Evolutionary conservation across 495 filamentous ascomycete genomes (phyloP), one percentile per base, ranked within the genome.

Genomic region (Hapsidospora chrysogenum): DNA sequence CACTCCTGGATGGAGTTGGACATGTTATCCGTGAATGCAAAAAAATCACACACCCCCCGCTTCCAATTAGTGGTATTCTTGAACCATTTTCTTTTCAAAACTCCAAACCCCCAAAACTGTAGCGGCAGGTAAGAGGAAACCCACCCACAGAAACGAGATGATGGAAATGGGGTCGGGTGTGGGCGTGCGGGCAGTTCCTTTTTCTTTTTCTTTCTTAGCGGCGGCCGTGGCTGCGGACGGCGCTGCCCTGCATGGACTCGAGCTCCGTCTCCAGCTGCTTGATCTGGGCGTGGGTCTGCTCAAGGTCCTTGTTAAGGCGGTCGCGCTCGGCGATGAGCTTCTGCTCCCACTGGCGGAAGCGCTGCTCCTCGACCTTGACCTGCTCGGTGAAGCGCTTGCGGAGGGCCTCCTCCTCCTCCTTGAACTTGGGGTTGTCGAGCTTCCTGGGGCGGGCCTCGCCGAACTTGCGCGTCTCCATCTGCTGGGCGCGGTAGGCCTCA

Each of bases 381-480:
- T 97, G 92, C 66, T 97, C 89, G 43, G 89, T 97, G 66, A 97
- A 97, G 42, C 89, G 74, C 79, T 97, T 97, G 56, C 89, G 76
- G 45, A 97, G 70, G 43, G 77, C 82, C 70, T 97, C 89, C 51
- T 97, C 89, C 58, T 97, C 89, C 57, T 97, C 89, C 70, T 97
- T 97, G 76, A 96, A 97, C 72, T 96, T 96, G 59, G 89, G 89
- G 68, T 97, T 97, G 68, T 97, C 89, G 41, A 97, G 70, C 70
- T 97, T 97, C 58, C 85, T 69, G 43, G 89, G 89, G 35, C 89
- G 74, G 29, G 87, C 87, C 68, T 97, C 89, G 57, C 89, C 89
- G 46, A 96, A 96, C 63, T 97, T 97, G 58, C 89, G 75, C 35
- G 89, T 97, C 75, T 97, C 89, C 89, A 97, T 97, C 60, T 97